phyloP scores from a whole-genome alignment of 768 basidiomycete species.

The Lentinus brumalis region DNA sequence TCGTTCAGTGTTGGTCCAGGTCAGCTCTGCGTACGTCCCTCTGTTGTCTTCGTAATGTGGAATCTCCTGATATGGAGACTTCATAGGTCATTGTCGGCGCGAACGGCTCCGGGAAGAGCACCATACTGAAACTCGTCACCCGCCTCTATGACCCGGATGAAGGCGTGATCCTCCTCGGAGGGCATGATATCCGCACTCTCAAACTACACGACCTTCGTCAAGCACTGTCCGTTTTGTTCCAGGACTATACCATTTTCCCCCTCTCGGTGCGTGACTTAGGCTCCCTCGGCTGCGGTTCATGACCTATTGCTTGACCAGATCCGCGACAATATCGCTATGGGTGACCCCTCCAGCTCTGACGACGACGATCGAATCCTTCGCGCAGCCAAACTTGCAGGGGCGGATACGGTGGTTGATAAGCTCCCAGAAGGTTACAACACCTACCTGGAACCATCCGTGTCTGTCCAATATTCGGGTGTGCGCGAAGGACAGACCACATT shows the following conservation, averaged over 20 bases:
- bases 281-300: too few relatives aligned
- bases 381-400: constrained; percentile 74
- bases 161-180: constrained; percentile 70
- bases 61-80: too few relatives aligned
- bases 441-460: constrained; percentile 74
- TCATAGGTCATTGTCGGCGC: constrained; percentile 80
- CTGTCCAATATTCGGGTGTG: constrained; percentile 61
- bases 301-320: too few relatives aligned
- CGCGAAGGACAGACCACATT: constrained; percentile 56
- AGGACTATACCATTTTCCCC: constrained; percentile 81
- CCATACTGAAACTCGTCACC: constrained; percentile 71
- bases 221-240: constrained; percentile 74
- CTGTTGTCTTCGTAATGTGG: too few relatives aligned
- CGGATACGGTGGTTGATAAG: constrained; percentile 60
- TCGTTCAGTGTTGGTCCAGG: constrained; percentile 72
- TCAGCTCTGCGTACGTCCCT: constrained; percentile 76
- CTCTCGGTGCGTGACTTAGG: constrained; percentile 59
- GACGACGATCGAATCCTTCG: constrained; percentile 59
- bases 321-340: constrained; percentile 75
- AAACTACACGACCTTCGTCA: constrained; percentile 63
- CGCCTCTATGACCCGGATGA: constrained; percentile 71
- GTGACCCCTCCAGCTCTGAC: constrained; percentile 56
- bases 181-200: constrained; percentile 57
- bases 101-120: constrained; percentile 81
- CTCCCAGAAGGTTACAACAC: constrained; percentile 71